These are phyloP conservation scores for Penicillium sclerotiorum DNA, from an alignment of 2,329 filamentous ascomycete genomes.

Conservation along the genomic window DNA sequence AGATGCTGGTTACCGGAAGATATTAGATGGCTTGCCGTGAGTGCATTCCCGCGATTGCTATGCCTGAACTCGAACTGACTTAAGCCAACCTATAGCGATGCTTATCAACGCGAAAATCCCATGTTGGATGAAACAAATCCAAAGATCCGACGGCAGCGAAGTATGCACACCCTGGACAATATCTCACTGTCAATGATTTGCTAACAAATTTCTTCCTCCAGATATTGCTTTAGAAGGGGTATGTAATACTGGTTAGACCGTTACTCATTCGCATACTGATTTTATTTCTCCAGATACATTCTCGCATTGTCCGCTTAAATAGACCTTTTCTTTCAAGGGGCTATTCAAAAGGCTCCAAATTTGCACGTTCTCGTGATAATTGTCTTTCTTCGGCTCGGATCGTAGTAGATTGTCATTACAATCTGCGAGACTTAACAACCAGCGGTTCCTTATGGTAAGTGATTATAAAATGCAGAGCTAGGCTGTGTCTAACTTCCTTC, in stretches of 20 bases:
- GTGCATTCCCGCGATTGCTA: neutral
- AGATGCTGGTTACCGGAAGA: slow-evolving; percentile 1
- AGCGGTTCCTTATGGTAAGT: slow-evolving; percentile 1
- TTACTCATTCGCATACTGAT: too few relatives aligned
- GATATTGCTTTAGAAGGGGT: slow-evolving; percentile 4
- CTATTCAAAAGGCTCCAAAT: slow-evolving; percentile 2
- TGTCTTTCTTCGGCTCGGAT: slow-evolving; percentile 1
- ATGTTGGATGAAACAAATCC: neutral
- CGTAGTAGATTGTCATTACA: slow-evolving; percentile 2
- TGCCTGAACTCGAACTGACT: neutral
- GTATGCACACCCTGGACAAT: neutral
- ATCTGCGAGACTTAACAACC: slow-evolving; percentile 2
- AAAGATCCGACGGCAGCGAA: slow-evolving; percentile 1
- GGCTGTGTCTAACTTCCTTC: neutral
- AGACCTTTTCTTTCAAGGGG: neutral
- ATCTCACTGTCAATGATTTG: neutral
- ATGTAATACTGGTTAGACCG: neutral
- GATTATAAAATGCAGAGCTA: too few relatives aligned
- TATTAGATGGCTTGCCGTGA: slow-evolving; percentile 1
- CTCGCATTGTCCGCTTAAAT: slow-evolving; percentile 1
- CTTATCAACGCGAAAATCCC: neutral
- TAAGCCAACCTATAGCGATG: neutral
- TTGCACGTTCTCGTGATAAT: neutral
- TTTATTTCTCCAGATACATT: neutral
- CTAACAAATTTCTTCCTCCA: neutral